Conservation (phyloP, 2,329 filamentous ascomycete species). For the Diaporthe vaccinii region DNA sequence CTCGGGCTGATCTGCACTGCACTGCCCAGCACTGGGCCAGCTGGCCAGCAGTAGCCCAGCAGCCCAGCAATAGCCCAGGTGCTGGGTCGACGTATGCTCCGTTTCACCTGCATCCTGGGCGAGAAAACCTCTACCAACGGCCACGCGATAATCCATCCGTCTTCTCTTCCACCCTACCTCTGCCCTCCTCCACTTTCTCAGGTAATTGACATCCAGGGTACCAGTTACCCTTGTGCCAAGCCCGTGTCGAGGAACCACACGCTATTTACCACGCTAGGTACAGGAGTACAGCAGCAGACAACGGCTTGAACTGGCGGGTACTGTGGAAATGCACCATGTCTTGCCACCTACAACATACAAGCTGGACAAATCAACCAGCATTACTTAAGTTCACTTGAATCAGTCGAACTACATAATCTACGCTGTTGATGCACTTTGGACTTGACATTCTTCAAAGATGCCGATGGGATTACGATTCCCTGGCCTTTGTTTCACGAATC, state of each 20-base stretch:
- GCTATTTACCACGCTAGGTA: not conserved
- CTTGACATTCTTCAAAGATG: not conserved
- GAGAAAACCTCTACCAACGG: not conserved
- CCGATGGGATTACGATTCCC: slow-evolving; percentile 1
- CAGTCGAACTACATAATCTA: not conserved
- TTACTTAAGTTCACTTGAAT: not conserved
- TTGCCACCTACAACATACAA: not conserved
- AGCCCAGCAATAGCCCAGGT: not conserved
- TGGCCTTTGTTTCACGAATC: slow-evolving; percentile 24
- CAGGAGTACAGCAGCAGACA: not conserved
- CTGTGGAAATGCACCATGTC: not conserved
- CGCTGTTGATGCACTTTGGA: not conserved
- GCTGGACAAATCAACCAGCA: not conserved
- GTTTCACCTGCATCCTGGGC: slow-evolving; percentile 10
- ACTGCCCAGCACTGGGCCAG: slow-evolving; percentile 5
- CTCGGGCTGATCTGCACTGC: slow-evolving; percentile 25
- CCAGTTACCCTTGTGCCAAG: not conserved
- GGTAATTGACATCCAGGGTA: not conserved
- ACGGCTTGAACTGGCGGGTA: not conserved
- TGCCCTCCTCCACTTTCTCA: not conserved
- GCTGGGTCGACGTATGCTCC: slow-evolving; percentile 20
- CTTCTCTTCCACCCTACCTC: not conserved
- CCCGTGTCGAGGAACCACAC: not conserved
- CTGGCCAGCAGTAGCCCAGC: not conserved
- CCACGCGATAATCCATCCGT: not conserved